Evolutionary conservation across 1,284 basidiomycete genomes (phyloP), one percentile per base, ranked within the genome.

Genomic region (Ganoderma boninense): DNA sequence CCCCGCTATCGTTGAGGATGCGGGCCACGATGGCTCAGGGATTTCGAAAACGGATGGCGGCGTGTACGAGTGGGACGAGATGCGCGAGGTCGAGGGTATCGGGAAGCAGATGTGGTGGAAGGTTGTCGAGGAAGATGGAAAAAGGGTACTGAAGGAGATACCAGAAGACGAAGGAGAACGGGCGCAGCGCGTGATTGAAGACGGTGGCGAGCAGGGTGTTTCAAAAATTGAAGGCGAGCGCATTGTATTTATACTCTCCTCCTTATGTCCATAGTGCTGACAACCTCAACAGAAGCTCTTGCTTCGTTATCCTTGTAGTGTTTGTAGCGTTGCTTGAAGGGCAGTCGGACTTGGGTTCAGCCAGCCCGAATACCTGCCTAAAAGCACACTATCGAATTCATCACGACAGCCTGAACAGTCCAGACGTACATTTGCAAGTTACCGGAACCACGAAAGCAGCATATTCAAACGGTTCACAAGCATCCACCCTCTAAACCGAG

Each of bases 31-130:
- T 6, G 29, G 44, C 18, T 20, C 32, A 5, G 32, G 20, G 26
- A 23, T 18, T 13, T 23, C 40, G 13, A 26, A 40, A 10, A 38
- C 7, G 23, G 40, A 52, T 1, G 62, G 57, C 14, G 44, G 40
- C 20, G 68, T 42, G 16, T 56, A 26, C 57, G 71, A 69, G 52
- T 69, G 69, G 71, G 71, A 69, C 60, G 67, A 69, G 44, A 59
- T 73, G 63, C 14, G 71, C 63, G 62, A 44, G 18, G 44, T 64
- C 8, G 35, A 57, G 3, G 49, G 35, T 18, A 43, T 73, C 29
- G 14, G 38, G 38, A 62, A 46, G 26, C 42, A 65, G 44, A n/a
- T 23, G 14, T 73, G 69, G 67, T 73, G 71, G 71, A 59, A 66
- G 18, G 26, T 73, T 16, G 69, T 49, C 13, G 69, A 69, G 10